Conservation (phyloP, 148 eudicot species). For the Chenopodium quinoa region DNA sequence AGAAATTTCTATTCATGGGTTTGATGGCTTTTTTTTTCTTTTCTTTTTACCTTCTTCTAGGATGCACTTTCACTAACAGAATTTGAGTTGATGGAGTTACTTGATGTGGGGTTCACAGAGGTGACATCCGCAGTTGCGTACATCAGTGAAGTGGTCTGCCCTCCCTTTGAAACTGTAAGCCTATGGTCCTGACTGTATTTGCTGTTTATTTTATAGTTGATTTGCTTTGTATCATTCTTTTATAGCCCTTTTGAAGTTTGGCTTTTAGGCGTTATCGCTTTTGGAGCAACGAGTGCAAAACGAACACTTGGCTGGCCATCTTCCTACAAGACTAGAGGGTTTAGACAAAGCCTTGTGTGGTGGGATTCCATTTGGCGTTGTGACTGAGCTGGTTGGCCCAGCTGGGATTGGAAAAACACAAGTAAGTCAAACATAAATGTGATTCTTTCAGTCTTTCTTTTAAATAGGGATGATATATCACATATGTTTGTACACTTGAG, state of each 20-base stretch:
- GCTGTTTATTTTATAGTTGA: not conserved
- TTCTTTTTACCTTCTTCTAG: slow-evolving; percentile 28
- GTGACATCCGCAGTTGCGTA: slow-evolving; percentile 50
- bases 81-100: slow-evolving; percentile 82
- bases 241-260: slow-evolving; percentile 8
- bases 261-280: slow-evolving; percentile 54
- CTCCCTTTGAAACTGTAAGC: slow-evolving; percentile 71
- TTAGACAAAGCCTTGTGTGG: slow-evolving; percentile 81
- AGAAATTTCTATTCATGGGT: not conserved
- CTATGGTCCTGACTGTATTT: not conserved
- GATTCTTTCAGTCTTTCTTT: not conserved
- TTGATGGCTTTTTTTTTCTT: not conserved
- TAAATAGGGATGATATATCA: not conserved
- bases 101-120: slow-evolving; percentile 67
- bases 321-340: slow-evolving; percentile 73
- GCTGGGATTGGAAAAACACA: slow-evolving; percentile 95
- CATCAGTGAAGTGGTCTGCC: slow-evolving; percentile 67
- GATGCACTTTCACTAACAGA: slow-evolving; percentile 83
- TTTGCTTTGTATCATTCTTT: slow-evolving; percentile 16
- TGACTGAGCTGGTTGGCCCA: slow-evolving; percentile 91
- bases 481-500: not conserved
- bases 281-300: slow-evolving; percentile 51
- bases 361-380: slow-evolving; percentile 87
- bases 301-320: slow-evolving; percentile 73
- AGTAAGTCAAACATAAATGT: slow-evolving; percentile 32